Evolutionary conservation across 2,329 filamentous ascomycete genomes (phyloP), one percentile per base, ranked within the genome.

Genomic region (Cadophora sp.): DNA sequence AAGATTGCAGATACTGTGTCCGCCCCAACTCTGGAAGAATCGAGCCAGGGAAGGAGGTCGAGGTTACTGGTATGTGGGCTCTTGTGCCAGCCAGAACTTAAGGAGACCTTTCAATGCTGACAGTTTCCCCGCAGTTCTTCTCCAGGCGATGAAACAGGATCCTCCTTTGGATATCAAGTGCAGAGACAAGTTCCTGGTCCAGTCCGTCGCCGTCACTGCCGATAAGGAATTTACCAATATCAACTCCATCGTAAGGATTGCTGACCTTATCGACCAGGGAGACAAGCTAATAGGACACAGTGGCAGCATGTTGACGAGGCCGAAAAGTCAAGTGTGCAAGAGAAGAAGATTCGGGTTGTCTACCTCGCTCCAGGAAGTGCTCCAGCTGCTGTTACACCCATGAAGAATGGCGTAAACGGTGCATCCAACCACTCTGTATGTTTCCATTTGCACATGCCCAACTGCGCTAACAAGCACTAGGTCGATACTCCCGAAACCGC

Each of bases 91-190:
- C 27, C 27, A 27, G 0, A 16, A 31, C 9, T 58, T 14, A 4
- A 16, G 50, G 40, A 71, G 64, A 37, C 64, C 29, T 66, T 48
- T 62, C 27, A 7, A 31, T 72, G 59, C 72, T 75, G 53, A 74
- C 67, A 9, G 16, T 56, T 63, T 68, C 62, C 74, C 63, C 74
- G 56, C 62, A 97, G 96, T 99, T 68, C 90, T 98, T 46, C 89
- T 99, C 51, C 96, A 99, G 83, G 94, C 95, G 27, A 97, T 99
- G 96, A 97, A 97, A 85, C 89, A 93, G 78, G 94, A 98, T 77
- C 95, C 95, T 66, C 88, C 94, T 24, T 80, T 85, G 67, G 94
- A 97, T 79, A 90, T 92, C 71, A 94, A 93, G 80, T 99, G 96
- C 84, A 91, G 93, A 80, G 95, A 98, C 86, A 98, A 98, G 84